Conservation (phyloP, 2,329 filamentous ascomycete genomes). For the Hansfordia pulvinata region DNA sequence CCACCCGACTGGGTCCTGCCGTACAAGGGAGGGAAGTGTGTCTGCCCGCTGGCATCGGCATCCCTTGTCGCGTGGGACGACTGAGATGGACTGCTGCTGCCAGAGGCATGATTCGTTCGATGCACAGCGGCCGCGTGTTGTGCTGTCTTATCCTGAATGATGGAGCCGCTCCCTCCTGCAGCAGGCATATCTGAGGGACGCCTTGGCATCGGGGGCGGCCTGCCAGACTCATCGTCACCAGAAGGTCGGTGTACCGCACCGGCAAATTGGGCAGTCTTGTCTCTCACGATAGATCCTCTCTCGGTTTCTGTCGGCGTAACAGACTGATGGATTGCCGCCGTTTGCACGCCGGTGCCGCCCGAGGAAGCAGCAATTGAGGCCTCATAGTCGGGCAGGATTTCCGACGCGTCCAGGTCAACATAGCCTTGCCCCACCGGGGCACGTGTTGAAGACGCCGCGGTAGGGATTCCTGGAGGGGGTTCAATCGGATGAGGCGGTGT, state of each 20-base stretch:
- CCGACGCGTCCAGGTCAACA: too few relatives aligned
- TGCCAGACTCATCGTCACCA: constrained; percentile 5
- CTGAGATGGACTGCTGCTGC: neutral
- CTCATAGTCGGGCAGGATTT: too few relatives aligned
- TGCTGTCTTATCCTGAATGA: constrained; percentile 1
- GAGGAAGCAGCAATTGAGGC: too few relatives aligned
- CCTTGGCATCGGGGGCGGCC: constrained; percentile 2
- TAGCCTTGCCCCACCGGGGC: too few relatives aligned
- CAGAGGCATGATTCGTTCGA: constrained; percentile 1
- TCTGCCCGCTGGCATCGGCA: neutral
- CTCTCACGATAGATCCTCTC: constrained; percentile 5
- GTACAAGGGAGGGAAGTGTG: constrained; percentile 5
- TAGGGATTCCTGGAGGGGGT: too few relatives aligned
- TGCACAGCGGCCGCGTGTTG: constrained; percentile 1
- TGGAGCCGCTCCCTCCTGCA: constrained; percentile 1
- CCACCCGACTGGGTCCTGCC: constrained; percentile 14
- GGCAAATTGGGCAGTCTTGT: constrained; percentile 6
- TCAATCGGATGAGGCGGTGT: too few relatives aligned
- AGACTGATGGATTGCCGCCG: too few relatives aligned
- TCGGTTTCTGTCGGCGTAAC: too few relatives aligned
- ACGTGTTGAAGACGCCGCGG: too few relatives aligned
- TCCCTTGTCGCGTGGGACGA: neutral
- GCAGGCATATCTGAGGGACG: constrained; percentile 3
- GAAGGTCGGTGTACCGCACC: constrained; percentile 8
- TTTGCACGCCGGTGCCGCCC: too few relatives aligned